Percentiles rank a stretch among this genome's conserved stretches.
phyloP scores from a whole-genome alignment of 2,329 filamentous ascomycete genomes.

The Botrytis galanthina region DNA sequence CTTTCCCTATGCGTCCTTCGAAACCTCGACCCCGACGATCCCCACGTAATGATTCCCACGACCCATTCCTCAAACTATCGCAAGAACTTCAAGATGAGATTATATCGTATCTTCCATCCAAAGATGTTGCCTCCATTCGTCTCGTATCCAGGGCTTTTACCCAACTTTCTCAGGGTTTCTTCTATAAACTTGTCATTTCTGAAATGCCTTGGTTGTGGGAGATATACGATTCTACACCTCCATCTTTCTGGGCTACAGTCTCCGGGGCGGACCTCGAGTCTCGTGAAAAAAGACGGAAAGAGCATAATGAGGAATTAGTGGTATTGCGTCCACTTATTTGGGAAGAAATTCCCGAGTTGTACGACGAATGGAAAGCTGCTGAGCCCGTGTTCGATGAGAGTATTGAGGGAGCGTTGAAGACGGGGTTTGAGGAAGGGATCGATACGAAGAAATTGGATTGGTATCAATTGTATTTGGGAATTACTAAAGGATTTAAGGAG shows the following conservation, averaged over 20 bases:
- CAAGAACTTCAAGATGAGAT: slow-evolving; percentile 29
- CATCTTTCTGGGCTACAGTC: slow-evolving; percentile 15
- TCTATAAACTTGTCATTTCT: slow-evolving; percentile 25
- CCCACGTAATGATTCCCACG: not conserved
- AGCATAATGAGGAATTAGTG: not conserved
- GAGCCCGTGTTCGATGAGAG: slow-evolving; percentile 3
- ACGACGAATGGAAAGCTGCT: slow-evolving; percentile 7
- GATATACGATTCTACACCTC: slow-evolving; percentile 1
- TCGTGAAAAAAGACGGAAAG: not conserved
- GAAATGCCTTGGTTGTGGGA: slow-evolving; percentile 37
- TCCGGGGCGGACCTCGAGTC: not conserved
- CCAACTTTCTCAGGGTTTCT: slow-evolving; percentile 30
- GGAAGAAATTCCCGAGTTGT: slow-evolving; percentile 1
- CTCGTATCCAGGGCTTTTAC: slow-evolving; percentile 29
- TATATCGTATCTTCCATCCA: slow-evolving; percentile 25
- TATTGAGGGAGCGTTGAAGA: not conserved
- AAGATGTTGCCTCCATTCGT: slow-evolving; percentile 31
- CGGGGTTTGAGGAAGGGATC: not conserved
- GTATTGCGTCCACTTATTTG: not conserved
- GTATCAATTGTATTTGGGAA: slow-evolving; percentile 29
- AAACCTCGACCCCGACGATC: not conserved
- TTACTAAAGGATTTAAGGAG: slow-evolving; percentile 26
- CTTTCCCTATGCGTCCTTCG: not conserved
- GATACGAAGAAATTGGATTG: slow-evolving; percentile 29
- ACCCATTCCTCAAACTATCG: slow-evolving; percentile 29